These are phyloP conservation scores for Penicillium steckii DNA, from an alignment of 495 filamentous ascomycete genomes.

Conservation along the genomic window DNA sequence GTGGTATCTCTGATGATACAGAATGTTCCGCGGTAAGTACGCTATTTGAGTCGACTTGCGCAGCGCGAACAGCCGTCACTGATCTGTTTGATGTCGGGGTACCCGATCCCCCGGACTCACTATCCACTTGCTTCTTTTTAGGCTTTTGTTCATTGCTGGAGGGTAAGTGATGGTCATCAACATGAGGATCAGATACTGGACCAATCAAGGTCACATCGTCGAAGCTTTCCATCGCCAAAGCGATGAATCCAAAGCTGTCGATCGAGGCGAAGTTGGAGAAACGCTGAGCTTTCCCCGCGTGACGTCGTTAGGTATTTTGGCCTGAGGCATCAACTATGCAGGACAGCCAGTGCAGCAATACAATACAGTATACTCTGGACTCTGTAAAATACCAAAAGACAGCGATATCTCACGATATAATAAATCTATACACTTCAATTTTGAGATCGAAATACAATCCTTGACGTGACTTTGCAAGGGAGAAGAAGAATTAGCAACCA, in stretches of 20 bases:
- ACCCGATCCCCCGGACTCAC: conserved; percentile 5
- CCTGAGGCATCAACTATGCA: not conserved
- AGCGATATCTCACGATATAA: too few species aligned
- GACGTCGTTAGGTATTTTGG: not conserved
- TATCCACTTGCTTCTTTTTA: conserved; percentile 12
- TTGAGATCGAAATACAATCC: too few species aligned
- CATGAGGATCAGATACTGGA: conserved; percentile 13
- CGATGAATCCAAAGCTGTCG: not conserved
- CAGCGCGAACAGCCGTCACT: conserved; percentile 5
- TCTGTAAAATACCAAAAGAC: too few species aligned
- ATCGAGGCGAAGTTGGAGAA: not conserved
- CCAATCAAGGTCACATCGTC: conserved; percentile 33
- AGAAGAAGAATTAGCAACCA: too few species aligned
- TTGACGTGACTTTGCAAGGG: too few species aligned
- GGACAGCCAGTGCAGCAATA: not conserved
- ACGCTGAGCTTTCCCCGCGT: conserved; percentile 17
- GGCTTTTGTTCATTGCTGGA: conserved; percentile 11
- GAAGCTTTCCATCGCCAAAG: conserved; percentile 36
- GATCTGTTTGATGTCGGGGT: conserved; percentile 18
- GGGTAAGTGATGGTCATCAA: conserved; percentile 16
- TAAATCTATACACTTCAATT: too few species aligned
- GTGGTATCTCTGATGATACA: conserved; percentile 17
- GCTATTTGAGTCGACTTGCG: conserved; percentile 7
- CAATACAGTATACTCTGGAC: too few species aligned
- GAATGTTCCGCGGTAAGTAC: conserved; percentile 17